Base-by-base conservation (phyloP, 2,329 filamentous ascomycete species). In the Neonectria coccinea region DNA sequence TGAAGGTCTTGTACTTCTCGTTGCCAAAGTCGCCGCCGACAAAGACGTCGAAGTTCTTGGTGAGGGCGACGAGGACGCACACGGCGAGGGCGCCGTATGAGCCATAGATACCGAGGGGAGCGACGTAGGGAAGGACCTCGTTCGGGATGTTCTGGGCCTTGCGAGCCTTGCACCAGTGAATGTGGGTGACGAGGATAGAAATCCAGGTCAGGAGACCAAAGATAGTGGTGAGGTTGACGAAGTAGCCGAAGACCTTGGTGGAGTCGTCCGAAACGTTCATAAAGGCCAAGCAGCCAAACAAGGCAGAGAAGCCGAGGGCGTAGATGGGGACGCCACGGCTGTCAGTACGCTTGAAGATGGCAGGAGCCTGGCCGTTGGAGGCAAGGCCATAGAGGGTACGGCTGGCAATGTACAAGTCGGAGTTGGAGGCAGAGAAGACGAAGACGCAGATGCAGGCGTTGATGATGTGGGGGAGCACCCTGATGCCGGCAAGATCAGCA, bases 31-130 rank as follows among this genome's bases (percentile, higher is more conserved):
- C 84, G 82, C 70, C 81, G 74, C 71, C 76, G 66, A 88, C 83
- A 78, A 96, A 96, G 64, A 91, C 89, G 60, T 87, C 84, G 79
- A 89, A 96, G 83, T 93, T 94, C 86, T 96, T 97, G 74, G 92
- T 95, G 56, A 97, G 75, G 2, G 91, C 87, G 66, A 96, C 91
- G 36, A 96, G 75, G 73, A 85, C 84, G 79, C 91, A 93, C 80
- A 93, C 89, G 74, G 83, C 81, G 2, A 96, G 83, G 0, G 91
- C 91, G 64, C 82, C 81, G 74, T 88, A 88, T 0, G 90, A 93
- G 11, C 92, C 93, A 66, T 77, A 86, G 41, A 88, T 79, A n/a
- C 92, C 92, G 16, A 94, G 84, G 0, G 92, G 92, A 0, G 92
- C 90, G 16, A 84, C 84, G 76, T 90, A 94, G 1, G 88, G 86